Conservation (phyloP, 805 yeast genomes). For the Starmera dryadoides region DNA sequence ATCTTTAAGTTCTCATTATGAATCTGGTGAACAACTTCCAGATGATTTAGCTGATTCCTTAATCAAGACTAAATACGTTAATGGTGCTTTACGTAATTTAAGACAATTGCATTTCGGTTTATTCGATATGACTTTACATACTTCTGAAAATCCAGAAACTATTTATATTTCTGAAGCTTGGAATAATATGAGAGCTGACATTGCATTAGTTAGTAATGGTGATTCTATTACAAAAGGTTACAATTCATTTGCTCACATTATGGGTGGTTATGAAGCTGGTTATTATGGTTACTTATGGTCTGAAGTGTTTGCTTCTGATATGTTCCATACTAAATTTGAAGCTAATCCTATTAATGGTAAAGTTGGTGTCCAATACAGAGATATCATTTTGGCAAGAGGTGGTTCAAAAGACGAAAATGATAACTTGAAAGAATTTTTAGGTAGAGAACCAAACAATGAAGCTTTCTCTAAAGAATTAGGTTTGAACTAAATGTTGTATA, state of each 20-base stretch:
- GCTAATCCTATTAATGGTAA: constrained; percentile 56
- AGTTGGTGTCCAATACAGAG: constrained; percentile 63
- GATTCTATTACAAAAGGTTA: constrained; percentile 55
- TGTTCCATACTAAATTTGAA: constrained; percentile 65
- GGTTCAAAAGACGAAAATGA: constrained; percentile 68
- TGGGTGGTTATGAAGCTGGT: constrained; percentile 79
- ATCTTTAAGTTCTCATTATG: constrained; percentile 57
- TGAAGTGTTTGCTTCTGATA: constrained; percentile 78
- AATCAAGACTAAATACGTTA: constrained; percentile 63
- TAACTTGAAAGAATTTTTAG: constrained; percentile 56
- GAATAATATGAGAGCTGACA: constrained; percentile 60
- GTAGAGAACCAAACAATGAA: constrained; percentile 66
- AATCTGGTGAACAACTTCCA: constrained; percentile 46
- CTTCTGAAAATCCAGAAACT: constrained; percentile 34
- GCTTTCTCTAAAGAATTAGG: constrained; percentile 72
- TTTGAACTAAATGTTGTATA: constrained; percentile 10
- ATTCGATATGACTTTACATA: constrained; percentile 70
- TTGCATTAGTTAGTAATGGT: constrained; percentile 51
- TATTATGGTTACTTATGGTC: constrained; percentile 87
- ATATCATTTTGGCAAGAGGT: constrained; percentile 61
- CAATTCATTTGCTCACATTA: constrained; percentile 70
- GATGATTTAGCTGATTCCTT: constrained; percentile 52
- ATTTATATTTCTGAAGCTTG: constrained; percentile 49
- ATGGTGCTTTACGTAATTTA: constrained; percentile 62
- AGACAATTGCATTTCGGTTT: constrained; percentile 76